These are phyloP conservation scores for Colletotrichum sp. DNA, from an alignment of 2,329 filamentous ascomycete genomes.

Conservation along the genomic window DNA sequence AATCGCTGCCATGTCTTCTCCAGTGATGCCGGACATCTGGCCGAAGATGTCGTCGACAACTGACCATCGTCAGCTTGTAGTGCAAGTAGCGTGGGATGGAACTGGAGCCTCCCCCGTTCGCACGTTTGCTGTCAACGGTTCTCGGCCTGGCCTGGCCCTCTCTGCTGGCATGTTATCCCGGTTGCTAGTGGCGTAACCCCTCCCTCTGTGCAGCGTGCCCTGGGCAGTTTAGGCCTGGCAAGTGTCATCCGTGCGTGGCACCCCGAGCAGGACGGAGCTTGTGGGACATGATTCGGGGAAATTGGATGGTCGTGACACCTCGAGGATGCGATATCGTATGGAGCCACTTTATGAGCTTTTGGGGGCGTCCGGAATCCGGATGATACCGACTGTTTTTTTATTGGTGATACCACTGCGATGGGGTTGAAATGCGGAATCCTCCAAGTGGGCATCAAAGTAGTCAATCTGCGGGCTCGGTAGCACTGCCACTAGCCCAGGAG, in stretches of 20 bases:
- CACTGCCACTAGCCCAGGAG: slow-evolving; percentile 12
- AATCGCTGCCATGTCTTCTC: background rate
- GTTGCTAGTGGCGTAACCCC: background rate
- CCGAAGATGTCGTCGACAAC: background rate
- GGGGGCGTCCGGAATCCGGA: slow-evolving; percentile 18
- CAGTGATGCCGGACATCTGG: slow-evolving; percentile 6
- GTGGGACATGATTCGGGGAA: slow-evolving; percentile 22
- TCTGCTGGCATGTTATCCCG: background rate
- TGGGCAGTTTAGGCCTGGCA: background rate
- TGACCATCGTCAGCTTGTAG: background rate
- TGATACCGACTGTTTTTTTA: slow-evolving; percentile 14
- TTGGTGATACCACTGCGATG: background rate
- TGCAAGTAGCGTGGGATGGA: background rate
- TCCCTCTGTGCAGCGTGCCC: background rate
- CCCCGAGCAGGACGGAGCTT: background rate
- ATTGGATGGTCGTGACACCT: slow-evolving; percentile 10
- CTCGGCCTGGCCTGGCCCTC: slow-evolving; percentile 6
- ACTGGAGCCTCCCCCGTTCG: slow-evolving; percentile 1
- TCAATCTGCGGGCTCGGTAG: slow-evolving; percentile 12
- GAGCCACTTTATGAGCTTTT: slow-evolving; percentile 1
- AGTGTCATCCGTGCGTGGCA: slow-evolving; percentile 15
- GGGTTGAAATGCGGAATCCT: background rate
- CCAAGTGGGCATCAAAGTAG: background rate
- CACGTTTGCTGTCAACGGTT: slow-evolving; percentile 5
- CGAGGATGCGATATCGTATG: slow-evolving; percentile 1